Conservation (phyloP, 192 early-diverging fungal species). For the Lunasporangiospora selenospora region DNA sequence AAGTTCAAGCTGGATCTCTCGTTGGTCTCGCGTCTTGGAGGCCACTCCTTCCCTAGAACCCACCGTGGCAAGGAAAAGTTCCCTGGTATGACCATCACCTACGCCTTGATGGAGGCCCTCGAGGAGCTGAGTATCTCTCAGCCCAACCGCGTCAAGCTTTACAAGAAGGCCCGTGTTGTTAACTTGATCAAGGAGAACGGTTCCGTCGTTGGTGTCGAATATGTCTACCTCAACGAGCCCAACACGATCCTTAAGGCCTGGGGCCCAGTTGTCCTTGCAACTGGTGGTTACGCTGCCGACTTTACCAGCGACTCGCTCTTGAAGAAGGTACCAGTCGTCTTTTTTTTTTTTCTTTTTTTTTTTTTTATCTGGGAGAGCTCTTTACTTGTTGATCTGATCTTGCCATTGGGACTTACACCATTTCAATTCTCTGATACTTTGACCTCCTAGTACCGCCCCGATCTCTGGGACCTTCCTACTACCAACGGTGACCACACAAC, state of each 20-base stretch:
- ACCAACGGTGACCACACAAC: conserved; percentile 97
- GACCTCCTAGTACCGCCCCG: conserved; percentile 67
- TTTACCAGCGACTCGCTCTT: conserved; percentile 80
- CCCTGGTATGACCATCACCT: conserved; percentile 95
- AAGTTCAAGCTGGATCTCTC: conserved; percentile 90
- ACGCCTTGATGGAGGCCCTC: conserved; percentile 84
- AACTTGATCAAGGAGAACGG: conserved; percentile 70
- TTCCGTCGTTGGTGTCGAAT: conserved; percentile 84
- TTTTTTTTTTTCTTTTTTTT: too few relatives aligned
- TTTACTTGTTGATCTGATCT: too few relatives aligned
- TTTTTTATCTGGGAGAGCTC: too few relatives aligned
- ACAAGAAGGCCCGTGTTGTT: conserved; percentile 86
- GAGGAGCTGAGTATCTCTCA: conserved; percentile 70
- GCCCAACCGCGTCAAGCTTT: conserved; percentile 76
- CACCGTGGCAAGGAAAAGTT: conserved; percentile 89
- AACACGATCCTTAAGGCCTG: conserved; percentile 66
- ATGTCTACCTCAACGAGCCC: conserved; percentile 58
- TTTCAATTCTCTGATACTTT: too few relatives aligned
- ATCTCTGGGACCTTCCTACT: conserved; percentile 76
- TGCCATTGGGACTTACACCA: too few relatives aligned
- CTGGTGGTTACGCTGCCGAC: conserved; percentile 96
- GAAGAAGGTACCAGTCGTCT: conserved; percentile 71
- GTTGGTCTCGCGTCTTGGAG: conserved; percentile 88
- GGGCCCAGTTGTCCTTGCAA: conserved; percentile 88
- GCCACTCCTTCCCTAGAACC: conserved; percentile 93